Conservation (phyloP, 1,284 basidiomycete species). For the Lentinus polychrous region DNA sequence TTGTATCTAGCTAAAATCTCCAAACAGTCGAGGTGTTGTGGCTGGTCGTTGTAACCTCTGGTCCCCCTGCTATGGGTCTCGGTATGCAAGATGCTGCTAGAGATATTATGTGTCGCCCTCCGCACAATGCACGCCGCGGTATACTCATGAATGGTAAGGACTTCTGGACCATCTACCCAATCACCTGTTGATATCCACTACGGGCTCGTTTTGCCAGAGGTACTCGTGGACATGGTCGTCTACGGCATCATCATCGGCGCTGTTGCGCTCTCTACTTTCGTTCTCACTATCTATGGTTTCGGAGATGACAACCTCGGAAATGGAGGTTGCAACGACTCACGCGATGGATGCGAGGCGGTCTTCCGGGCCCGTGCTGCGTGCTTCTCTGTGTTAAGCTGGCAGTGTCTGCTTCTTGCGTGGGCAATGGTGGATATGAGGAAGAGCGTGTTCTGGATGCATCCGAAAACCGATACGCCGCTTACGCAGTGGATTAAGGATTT, state of each 20-base stretch:
- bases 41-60: slow-evolving; percentile 45
- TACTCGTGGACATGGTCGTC: slow-evolving; percentile 48
- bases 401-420: slow-evolving; percentile 36
- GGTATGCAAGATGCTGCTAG: slow-evolving; percentile 49
- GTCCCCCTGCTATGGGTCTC: slow-evolving; percentile 52
- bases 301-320: slow-evolving; percentile 39
- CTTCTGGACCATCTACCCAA: too few species aligned
- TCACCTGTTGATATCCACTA: too few species aligned
- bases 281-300: slow-evolving; percentile 48
- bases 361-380: slow-evolving; percentile 49
- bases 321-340: slow-evolving; percentile 39
- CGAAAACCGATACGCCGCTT: slow-evolving; percentile 31
- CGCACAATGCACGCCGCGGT: slow-evolving; percentile 39
- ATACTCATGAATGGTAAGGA: too few species aligned
- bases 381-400: slow-evolving; percentile 47
- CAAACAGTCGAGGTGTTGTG: slow-evolving; percentile 61
- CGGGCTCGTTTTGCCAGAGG: too few species aligned
- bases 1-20: too few species aligned
- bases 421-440: slow-evolving; percentile 29
- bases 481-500: slow-evolving; percentile 31
- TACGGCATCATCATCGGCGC: slow-evolving; percentile 63
- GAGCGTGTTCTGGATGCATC: slow-evolving; percentile 30
- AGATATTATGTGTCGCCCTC: slow-evolving; percentile 54
- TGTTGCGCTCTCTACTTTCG: slow-evolving; percentile 44
- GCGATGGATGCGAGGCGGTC: slow-evolving; percentile 33